These are phyloP conservation scores for Avena insularis DNA, from an alignment of 176 grass and related monocot genomes.

Conservation along the genomic window DNA sequence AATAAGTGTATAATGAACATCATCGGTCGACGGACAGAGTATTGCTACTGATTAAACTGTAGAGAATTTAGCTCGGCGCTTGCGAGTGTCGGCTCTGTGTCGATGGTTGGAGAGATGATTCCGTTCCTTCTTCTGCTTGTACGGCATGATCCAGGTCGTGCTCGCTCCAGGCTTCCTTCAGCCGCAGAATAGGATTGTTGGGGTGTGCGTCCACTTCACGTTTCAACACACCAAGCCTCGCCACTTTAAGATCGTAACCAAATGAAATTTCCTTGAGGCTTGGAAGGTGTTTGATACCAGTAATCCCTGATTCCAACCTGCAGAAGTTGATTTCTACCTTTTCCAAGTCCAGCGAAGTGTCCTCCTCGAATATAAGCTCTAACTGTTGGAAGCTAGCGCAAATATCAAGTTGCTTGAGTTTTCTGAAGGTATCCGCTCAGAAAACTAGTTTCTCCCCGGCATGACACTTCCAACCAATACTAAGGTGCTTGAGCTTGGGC, in stretches of 20 bases:
- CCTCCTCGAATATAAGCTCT: conserved; percentile 1
- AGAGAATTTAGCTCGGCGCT: neutral
- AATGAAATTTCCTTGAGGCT: conserved; percentile 3
- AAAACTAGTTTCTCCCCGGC: neutral
- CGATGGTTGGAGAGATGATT: neutral
- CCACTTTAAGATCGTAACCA: rapidly evolving
- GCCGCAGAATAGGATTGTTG: neutral
- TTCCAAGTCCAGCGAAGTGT: neutral
- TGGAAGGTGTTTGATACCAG: conserved; percentile 5
- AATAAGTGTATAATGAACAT: neutral
- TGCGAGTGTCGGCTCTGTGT: neutral
- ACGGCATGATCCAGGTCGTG: neutral
- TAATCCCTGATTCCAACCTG: neutral
- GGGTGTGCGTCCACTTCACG: neutral
- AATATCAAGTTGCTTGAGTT: neutral
- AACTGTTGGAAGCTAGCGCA: neutral
- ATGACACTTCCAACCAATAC: rapidly evolving
- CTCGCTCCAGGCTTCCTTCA: rapidly evolving
- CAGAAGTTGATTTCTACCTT: rapidly evolving
- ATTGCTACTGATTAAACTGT: neutral
- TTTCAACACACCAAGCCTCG: neutral
- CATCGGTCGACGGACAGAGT: neutral
- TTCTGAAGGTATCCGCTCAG: neutral
- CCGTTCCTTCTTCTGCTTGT: neutral
- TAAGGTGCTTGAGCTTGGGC: neutral